phyloP scores from a whole-genome alignment of 208 protist genomes.

The Leishmania amazonensis region DNA sequence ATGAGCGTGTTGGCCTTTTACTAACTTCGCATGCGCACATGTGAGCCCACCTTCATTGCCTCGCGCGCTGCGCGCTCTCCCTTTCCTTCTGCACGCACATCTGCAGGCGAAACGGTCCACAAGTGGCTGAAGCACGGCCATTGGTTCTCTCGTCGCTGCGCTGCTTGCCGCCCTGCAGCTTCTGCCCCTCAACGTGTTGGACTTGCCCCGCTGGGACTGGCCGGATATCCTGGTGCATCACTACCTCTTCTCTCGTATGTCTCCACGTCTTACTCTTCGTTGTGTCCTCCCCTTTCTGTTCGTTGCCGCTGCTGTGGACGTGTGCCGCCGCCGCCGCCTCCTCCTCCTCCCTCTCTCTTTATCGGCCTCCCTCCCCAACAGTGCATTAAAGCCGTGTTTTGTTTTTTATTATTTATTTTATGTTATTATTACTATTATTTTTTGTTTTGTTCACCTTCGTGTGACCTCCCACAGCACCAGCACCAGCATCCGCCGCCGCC shows the following conservation, averaged over 20 bases:
- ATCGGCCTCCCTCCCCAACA: background rate
- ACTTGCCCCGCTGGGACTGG: background rate
- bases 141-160: background rate
- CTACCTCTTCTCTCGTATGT: background rate
- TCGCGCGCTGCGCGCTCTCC: no score
- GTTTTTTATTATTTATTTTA: background rate
- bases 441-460: background rate
- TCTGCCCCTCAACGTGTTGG: background rate
- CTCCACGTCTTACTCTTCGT: background rate
- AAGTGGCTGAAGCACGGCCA: background rate
- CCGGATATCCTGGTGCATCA: background rate
- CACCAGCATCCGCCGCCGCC: background rate
- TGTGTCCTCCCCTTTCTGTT: background rate
- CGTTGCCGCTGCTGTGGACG: background rate
- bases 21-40: background rate
- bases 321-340: background rate
- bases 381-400: background rate
- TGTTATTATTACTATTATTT: background rate
- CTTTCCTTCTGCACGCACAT: no score
- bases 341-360: background rate
- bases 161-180: background rate
- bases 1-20: background rate
- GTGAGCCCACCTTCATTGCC: background rate
- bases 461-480: background rate
- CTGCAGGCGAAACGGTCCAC: background rate